Evolutionary conservation across 352 stramenopile genomes (phyloP), one percentile per base, ranked within the genome.

Genomic region (Thalassiosira mediterranea): DNA sequence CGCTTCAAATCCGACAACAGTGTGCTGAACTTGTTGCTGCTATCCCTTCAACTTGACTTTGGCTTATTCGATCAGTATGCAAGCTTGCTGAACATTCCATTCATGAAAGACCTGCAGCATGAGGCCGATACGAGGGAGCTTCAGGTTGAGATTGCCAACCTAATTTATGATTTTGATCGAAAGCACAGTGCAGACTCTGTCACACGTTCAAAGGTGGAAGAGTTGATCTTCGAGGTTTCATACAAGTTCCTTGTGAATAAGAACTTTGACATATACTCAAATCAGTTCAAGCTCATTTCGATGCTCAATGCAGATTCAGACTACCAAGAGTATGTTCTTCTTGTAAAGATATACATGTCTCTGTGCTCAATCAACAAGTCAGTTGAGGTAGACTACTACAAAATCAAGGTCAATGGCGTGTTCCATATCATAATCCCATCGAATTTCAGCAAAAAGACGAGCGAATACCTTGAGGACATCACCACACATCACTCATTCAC

Each of bases 231-330:
- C 47, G 77, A 88, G 42, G 73, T 77, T 21, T 84, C 77, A 15
- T 84, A 86, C 66, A 88, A 88, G 60, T 88, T 88, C 68, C 40
- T 88, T 15, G 60, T 88, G n/a, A 88, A 88, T 32, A 85, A 86
- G 48, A 80, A 77, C 59, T 79, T 85, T 37, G 62, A 76, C 23
- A 67, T 86, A 15, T 52, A 82, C 23, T 80, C 65, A 4, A 61
- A 51, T 47, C 68, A 83, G 29, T 86, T 83, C 72, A 83, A 86
- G 57, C 44, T 88, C 21, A 83, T 88, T 42, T 73, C 73, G 58
- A 80, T 83, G 66, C 59, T 88, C n/a, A 85, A 88, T 44, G 62
- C 66, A 44, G 80, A 88, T 68, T 69, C 76, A 15, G 75, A 82
- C 32, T 88, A 85, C 49, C 68, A 83, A 72, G 68, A 79, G 58